Percentiles rank a stretch among this genome's conserved stretches.
Conservation (phyloP, 2,329 filamentous ascomycete genomes). For the Davidsoniella neocaledoniae region DNA sequence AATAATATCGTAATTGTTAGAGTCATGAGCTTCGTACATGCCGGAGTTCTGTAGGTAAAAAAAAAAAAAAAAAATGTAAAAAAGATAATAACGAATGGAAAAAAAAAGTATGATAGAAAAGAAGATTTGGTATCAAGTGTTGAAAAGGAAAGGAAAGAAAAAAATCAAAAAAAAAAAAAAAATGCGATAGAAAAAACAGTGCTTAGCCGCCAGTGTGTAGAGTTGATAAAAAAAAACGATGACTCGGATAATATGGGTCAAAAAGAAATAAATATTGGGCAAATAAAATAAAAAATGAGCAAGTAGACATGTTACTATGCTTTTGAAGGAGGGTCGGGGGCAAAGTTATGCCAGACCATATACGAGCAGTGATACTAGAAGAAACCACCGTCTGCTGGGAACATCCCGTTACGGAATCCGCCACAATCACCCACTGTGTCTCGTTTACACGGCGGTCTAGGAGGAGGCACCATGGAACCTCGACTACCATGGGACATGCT, state of each 20-base stretch:
- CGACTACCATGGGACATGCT: neutral
- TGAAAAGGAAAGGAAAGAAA: neutral
- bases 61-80: neutral
- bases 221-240: neutral
- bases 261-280: neutral
- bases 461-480: slow-evolving; percentile 7
- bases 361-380: slow-evolving; percentile 1
- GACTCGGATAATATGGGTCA: neutral
- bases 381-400: slow-evolving; percentile 8
- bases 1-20: neutral
- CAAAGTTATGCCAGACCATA: no score
- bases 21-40: slow-evolving; percentile 7
- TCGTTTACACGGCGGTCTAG: slow-evolving; percentile 5
- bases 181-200: slow-evolving; percentile 8
- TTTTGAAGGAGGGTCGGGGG: no score
- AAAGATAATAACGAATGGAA: neutral
- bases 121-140: neutral
- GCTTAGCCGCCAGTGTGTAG: slow-evolving; percentile 9
- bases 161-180: neutral
- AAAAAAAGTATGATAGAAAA: slow-evolving; percentile 17
- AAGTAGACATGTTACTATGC: neutral
- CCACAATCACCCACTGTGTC: slow-evolving; percentile 4
- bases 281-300: slow-evolving; percentile 1
- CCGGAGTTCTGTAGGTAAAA: slow-evolving; percentile 2
- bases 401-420: slow-evolving; percentile 1